A percentile compares a stretch with the other conserved stretches of the same genome.
These are phyloP conservation scores for Geotrichum candidum DNA, from an alignment of 1,139 yeast genomes.

Conservation along the genomic window DNA sequence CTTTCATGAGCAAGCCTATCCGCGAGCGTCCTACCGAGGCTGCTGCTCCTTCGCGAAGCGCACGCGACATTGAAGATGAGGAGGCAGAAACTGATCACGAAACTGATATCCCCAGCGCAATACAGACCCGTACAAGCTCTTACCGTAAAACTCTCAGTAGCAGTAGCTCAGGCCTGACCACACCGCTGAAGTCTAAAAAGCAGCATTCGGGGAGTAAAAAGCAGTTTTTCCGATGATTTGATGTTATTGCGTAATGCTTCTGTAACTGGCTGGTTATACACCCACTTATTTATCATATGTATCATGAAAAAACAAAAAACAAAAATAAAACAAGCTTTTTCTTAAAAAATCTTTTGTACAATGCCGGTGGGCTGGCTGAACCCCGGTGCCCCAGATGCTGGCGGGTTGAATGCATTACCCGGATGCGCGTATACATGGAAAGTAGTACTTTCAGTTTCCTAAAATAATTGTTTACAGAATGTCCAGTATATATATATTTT, in stretches of 20 bases:
- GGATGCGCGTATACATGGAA: background rate
- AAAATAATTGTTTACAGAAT: background rate
- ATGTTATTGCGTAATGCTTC: background rate
- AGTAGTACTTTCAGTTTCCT: background rate
- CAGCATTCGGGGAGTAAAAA: background rate
- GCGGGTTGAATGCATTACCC: no score
- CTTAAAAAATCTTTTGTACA: background rate
- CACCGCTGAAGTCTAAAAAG: background rate
- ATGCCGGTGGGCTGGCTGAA: background rate
- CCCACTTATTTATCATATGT: background rate
- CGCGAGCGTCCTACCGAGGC: background rate
- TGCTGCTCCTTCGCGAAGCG: background rate
- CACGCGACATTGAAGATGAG: background rate
- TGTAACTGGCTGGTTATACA: background rate
- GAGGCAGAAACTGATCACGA: background rate
- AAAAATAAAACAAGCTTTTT: background rate
- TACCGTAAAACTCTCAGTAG: background rate
- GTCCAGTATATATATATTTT: background rate
- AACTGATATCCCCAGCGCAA: background rate
- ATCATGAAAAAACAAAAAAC: background rate
- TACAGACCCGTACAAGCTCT: background rate
- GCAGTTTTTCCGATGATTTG: background rate
- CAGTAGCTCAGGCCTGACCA: background rate
- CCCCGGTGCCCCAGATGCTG: no score
- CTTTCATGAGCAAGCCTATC: background rate